Conservation (phyloP, 768 basidiomycete genomes). For the Xerocomellus amylosporus region DNA sequence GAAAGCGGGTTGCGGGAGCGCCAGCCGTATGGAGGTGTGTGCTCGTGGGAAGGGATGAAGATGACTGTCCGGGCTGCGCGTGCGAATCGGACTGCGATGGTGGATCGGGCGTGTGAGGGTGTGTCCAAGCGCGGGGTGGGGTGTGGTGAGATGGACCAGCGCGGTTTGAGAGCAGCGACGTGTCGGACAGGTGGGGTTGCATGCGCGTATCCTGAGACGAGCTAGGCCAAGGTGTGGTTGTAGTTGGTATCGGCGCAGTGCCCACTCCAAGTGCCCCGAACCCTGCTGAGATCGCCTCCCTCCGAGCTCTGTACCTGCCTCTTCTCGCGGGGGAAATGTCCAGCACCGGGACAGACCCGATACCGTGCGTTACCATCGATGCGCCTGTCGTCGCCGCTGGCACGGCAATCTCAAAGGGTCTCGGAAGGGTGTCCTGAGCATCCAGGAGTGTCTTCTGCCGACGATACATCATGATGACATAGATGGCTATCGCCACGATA, state of each 20-base stretch:
- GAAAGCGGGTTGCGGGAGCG: neutral
- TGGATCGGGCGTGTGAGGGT: neutral
- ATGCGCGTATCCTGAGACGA: neutral
- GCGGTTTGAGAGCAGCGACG: neutral
- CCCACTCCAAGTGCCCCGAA: neutral
- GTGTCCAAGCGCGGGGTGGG: neutral
- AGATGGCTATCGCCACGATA: slow-evolving; percentile 12
- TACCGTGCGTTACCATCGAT: neutral
- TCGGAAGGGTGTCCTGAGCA: slow-evolving; percentile 27
- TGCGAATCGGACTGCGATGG: neutral
- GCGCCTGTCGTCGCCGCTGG: slow-evolving; percentile 9
- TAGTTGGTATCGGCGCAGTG: neutral
- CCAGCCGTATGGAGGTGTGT: neutral
- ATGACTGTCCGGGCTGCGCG: neutral
- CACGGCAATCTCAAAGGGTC: slow-evolving; percentile 19
- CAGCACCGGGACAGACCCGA: neutral
- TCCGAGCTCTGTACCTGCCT: neutral
- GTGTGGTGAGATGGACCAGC: neutral
- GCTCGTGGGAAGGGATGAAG: neutral
- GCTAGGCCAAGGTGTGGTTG: neutral
- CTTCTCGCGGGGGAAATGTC: slow-evolving; percentile 1
- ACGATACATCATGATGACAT: slow-evolving; percentile 18
- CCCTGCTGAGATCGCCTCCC: neutral
- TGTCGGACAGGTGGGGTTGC: slow-evolving; percentile 4
- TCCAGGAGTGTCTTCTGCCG: slow-evolving; percentile 11